Base-by-base conservation (phyloP, 257 asterid species). In the Nicotiana obtusifolia region DNA sequence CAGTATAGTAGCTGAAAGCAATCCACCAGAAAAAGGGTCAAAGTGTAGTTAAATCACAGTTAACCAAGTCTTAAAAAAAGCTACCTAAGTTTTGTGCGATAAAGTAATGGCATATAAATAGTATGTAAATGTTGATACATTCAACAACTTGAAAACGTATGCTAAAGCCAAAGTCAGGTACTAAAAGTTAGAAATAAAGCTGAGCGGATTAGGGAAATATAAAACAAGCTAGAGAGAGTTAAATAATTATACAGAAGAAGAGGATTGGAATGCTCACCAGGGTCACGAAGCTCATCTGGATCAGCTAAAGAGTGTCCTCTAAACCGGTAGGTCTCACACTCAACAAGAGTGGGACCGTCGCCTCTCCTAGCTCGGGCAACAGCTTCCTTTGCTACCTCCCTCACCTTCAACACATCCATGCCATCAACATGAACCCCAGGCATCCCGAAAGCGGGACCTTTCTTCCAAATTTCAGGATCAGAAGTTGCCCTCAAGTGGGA, bases 221-320 rank as follows among this genome's bases (percentile, higher is more conserved):
- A 37, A 71, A 44, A 13, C 14, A 71, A 41, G 60, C 44, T 44
- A 44, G 59, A 71, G 8, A 54, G 60, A 16, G n/a, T 54, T 16
- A 16, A 16, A 54, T 2, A 54, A 54, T 0, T 54, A 54, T 54
- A 54, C 60, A 54, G 60, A 54, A 44, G 5, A 22, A 22, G 37
- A n/a, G 22, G 0, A 44, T n/a, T 44, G 13, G 4, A 71, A 44
- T 7, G 14, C 92, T 92, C 73, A 96, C 99, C 92, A 22, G 98
- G 98, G 91, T 96, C 97, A 89, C 99, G 99, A 20, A 96, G 93
- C 89, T 96, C 98, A 87, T 96, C 98, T 6, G 99, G 99, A 78
- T 96, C 99, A 13, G 99, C 99, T 90, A 93, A 91, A 82, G 99
- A 96, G 91, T 94, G 99, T 64, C 99, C 99, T 87, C 98, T 94